phyloP scores from a whole-genome alignment of 306 rosid genomes.

The Vigna radiata region DNA sequence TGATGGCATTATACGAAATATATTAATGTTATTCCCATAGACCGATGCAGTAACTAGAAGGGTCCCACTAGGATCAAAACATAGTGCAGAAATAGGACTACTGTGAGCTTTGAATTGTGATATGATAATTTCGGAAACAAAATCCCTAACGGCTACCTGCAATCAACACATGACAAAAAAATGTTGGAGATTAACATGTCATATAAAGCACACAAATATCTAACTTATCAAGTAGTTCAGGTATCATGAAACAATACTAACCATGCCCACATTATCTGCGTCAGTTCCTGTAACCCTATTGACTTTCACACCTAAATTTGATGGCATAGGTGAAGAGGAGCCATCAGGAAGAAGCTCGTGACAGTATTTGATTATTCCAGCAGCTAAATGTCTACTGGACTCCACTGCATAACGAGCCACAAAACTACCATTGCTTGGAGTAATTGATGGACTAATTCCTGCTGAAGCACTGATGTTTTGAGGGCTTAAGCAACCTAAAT shows the following conservation, averaged over 20 bases:
- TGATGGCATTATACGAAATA: conserved; percentile 87
- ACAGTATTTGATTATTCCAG: conserved; percentile 77
- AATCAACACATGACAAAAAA: conserved; percentile 51
- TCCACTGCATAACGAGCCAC: conserved; percentile 92
- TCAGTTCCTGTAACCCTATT: conserved; percentile 71
- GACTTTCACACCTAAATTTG: conserved; percentile 76
- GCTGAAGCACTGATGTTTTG: conserved; percentile 70
- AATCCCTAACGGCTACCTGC: conserved; percentile 86
- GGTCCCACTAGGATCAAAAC: conserved; percentile 93
- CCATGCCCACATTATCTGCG: conserved; percentile 82
- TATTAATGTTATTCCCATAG: conserved; percentile 82
- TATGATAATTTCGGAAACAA: conserved; percentile 69
- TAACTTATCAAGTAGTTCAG: conserved; percentile 19
- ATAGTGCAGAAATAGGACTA: conserved; percentile 89
- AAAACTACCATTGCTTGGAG: conserved; percentile 69
- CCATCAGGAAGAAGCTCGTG: conserved; percentile 85
- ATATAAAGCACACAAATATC: conserved; percentile 5
- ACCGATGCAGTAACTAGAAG: conserved; percentile 91
- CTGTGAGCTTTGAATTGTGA: conserved; percentile 91
- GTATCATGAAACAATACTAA: conserved; percentile 55
- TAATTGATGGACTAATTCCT: conserved; percentile 78
- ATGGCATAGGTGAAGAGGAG: conserved; percentile 69
- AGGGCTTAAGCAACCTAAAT: conserved; percentile 74
- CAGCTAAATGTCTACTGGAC: conserved; percentile 82
- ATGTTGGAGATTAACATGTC: conserved; percentile 40